phyloP scores from a whole-genome alignment of 2,329 filamentous ascomycete species.

The Trichoderma afroharzianum region DNA sequence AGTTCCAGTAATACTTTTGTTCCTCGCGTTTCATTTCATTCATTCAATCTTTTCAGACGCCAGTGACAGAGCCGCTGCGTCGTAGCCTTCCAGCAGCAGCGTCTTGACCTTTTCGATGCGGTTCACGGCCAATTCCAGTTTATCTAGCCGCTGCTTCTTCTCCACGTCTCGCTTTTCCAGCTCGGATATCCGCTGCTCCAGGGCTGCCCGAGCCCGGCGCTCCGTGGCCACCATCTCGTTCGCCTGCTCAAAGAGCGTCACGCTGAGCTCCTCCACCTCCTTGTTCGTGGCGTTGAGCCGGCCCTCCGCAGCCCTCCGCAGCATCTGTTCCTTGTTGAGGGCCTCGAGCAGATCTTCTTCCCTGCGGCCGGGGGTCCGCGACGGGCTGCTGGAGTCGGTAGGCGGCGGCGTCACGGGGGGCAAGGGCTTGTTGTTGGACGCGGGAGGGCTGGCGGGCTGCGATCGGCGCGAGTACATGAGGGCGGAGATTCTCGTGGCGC shows the following conservation, averaged over 20 bases:
- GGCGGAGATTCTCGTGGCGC: conserved; percentile 44
- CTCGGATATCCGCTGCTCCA: conserved; percentile 67
- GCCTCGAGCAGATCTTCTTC: conserved; percentile 57
- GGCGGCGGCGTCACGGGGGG: conserved; percentile 23
- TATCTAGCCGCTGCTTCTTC: conserved; percentile 64
- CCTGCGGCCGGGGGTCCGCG: conserved; percentile 23
- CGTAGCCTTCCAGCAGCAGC: conserved; percentile 45
- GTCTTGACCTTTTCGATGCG: conserved; percentile 68
- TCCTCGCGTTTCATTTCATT: not conserved
- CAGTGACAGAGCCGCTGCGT: not conserved
- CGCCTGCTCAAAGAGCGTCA: conserved; percentile 73
- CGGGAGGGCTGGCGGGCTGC: conserved; percentile 27
- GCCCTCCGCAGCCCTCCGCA: conserved; percentile 66
- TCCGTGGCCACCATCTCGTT: conserved; percentile 85
- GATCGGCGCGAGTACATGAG: conserved; percentile 47
- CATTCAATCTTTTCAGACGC: conserved; percentile 5
- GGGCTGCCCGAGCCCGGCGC: conserved; percentile 63
- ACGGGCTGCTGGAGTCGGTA: conserved; percentile 18
- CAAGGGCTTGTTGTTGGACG: conserved; percentile 18
- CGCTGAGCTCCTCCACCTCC: conserved; percentile 77
- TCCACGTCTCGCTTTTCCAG: conserved; percentile 68
- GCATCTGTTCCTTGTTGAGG: conserved; percentile 61
- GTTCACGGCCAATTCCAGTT: conserved; percentile 65
- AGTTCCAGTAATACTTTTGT: not conserved
- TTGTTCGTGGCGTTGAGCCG: conserved; percentile 61